A percentile compares a stretch with the other conserved stretches of the same genome.
These are phyloP conservation scores for Tetradesmus lagerheimii DNA, from an alignment of 139 green algal genomes.

Conservation along the genomic window DNA sequence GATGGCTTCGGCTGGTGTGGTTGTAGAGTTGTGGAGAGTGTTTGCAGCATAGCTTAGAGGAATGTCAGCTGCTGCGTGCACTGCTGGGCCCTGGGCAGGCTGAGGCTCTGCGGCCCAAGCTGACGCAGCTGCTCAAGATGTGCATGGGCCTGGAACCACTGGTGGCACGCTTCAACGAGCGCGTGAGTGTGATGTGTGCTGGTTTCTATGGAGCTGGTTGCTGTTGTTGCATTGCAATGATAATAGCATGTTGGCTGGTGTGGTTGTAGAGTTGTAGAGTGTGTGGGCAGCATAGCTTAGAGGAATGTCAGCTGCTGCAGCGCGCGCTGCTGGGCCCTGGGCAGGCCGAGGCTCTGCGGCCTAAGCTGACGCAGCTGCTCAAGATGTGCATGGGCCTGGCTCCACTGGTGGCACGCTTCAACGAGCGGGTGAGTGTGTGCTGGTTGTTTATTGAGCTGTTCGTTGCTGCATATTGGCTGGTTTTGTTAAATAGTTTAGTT, in stretches of 20 bases:
- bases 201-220: too few relatives aligned
- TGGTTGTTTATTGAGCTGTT: too few relatives aligned
- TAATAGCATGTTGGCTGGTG: too few relatives aligned
- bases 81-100: constrained; percentile 44
- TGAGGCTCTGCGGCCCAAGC: neutral
- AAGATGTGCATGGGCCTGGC: constrained; percentile 57
- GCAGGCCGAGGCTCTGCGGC: constrained; percentile 4
- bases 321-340: constrained; percentile 46
- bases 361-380: constrained; percentile 2
- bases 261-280: too few relatives aligned
- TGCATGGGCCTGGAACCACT: constrained; percentile 56
- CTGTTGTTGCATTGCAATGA: too few relatives aligned
- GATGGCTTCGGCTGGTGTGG: too few relatives aligned
- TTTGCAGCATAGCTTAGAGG: too few relatives aligned
- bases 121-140: constrained; percentile 36
- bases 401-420: constrained; percentile 49
- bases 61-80: constrained; percentile 63
- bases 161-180: constrained; percentile 54
- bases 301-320: too few relatives aligned
- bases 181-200: constrained; percentile 46
- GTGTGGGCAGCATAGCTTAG: too few relatives aligned
- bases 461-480: too few relatives aligned
- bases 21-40: too few relatives aligned
- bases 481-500: too few relatives aligned
- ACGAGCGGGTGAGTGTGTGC: constrained; percentile 53